Evolutionary conservation across 1,139 yeast genomes (phyloP).

Genomic region (Arxiozyma heterogenica): DNA sequence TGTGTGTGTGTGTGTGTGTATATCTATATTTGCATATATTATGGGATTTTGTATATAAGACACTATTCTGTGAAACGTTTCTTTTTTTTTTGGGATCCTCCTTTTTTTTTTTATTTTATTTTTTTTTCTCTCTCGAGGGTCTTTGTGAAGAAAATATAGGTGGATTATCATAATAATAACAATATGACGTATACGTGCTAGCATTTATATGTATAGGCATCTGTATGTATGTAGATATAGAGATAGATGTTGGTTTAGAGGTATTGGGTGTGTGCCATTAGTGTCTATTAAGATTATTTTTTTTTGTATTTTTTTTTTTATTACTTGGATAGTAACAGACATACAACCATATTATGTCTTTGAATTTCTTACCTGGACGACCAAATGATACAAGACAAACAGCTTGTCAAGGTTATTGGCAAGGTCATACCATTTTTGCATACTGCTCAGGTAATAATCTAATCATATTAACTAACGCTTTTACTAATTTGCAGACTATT

Average conservation of each 20-base stretch:
- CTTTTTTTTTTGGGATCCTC: neutral
- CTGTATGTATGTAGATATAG: too few species aligned
- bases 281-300: too few species aligned
- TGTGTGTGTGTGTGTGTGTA: too few species aligned
- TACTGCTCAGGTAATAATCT: constrained; percentile 87
- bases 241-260: too few species aligned
- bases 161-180: too few species aligned
- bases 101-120: neutral
- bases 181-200: too few species aligned
- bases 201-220: too few species aligned
- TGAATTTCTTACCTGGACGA: constrained; percentile 77
- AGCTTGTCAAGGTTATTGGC: constrained; percentile 61
- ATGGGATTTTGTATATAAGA: too few species aligned
- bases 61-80: neutral
- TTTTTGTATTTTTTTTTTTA: too few species aligned
- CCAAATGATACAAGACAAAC: constrained; percentile 54
- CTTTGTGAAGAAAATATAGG: too few species aligned
- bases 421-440: constrained; percentile 51
- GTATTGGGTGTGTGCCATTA: too few species aligned
- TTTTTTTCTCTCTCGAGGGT: neutral
- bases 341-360: constrained; percentile 37
- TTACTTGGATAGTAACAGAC: neutral
- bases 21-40: too few species aligned
- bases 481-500: constrained; percentile 60
- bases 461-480: constrained; percentile 48